These are phyloP conservation scores for Blastomyces gilchristii DNA, from an alignment of 2,329 filamentous ascomycete genomes.

Conservation along the genomic window DNA sequence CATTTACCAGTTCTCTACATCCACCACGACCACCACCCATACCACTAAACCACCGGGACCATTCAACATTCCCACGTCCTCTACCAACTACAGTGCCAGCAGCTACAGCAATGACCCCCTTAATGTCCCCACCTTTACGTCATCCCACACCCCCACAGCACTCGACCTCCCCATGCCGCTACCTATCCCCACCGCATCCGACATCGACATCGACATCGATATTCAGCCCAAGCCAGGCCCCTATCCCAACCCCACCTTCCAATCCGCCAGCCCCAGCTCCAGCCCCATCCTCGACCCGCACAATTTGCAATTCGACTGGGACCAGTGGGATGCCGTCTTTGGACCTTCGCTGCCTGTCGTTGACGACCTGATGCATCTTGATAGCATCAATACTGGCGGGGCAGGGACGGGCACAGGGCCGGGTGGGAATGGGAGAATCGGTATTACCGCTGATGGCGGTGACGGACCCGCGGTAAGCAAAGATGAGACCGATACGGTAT, in stretches of 20 bases:
- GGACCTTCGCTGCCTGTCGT: conserved; percentile 37
- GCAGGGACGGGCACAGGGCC: neutral
- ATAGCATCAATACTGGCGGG: conserved; percentile 16
- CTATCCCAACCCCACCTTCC: conserved; percentile 9
- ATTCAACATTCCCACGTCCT: neutral
- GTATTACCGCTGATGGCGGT: neutral
- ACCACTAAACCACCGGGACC: neutral
- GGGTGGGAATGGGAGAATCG: neutral
- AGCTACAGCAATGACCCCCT: neutral
- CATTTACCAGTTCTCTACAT: neutral
- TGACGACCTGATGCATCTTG: conserved; percentile 36
- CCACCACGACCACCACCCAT: neutral
- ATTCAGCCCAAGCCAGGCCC: conserved; percentile 13
- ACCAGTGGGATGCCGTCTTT: conserved; percentile 41
- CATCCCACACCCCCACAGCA: conserved; percentile 14
- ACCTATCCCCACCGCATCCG: neutral
- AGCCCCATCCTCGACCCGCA: conserved; percentile 26
- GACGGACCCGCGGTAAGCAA: neutral
- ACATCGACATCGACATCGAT: neutral
- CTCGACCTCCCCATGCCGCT: neutral
- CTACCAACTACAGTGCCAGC: neutral
- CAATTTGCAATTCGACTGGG: conserved; percentile 40
- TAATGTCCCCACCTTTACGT: neutral
- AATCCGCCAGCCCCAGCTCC: conserved; percentile 20
- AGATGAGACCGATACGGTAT: neutral